Base-by-base conservation (phyloP, 345 rosid species). In the Garcia nutans region DNA sequence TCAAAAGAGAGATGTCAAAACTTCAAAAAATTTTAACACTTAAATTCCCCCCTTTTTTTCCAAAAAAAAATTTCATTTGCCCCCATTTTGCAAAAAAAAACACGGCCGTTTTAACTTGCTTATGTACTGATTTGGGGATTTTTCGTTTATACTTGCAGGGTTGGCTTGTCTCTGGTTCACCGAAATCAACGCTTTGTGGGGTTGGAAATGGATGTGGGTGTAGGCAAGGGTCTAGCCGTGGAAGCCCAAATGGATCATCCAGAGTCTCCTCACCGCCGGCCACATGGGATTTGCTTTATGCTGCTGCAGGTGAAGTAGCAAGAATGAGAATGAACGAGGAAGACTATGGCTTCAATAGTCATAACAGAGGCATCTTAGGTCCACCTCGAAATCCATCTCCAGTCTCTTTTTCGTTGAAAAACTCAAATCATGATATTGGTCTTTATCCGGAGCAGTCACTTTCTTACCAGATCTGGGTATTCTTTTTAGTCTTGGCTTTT, bases 131-230 rank as follows among this genome's bases (percentile, higher is more conserved):
- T n/a, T 47, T 65, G 23, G 70, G 62, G 20, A 6, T 37, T 70
- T 42, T 56, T 52, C 0, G 22, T 37, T 37, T 17, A 2, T 6
- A 42, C 24, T 52, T 56, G 70, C 73, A 90, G 93, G 82, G 77
- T 1, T 76, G 82, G 86, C 24, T 50, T 28, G 13, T 80, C 22
- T 82, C 86, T n/a, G 82, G 84, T 2, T 86, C 99, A 1, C 97
- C 92, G 0, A 87, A 90, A 81, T 91, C 92, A 54, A 82, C 87
- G 54, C 79, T 80, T 0, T 89, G 91, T 70, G 62, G 77, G 5
- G 73, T 73, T 20, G 88, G 82, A n/a, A 78, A 49, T 69, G 77
- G 87, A 0, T 88, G 88, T 37, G 77, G 81, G 13, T 86, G 88
- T 77, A 64, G 55, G 68, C 80, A 75, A 63, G 72, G 82, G 44